phyloP scores from a whole-genome alignment of 2,329 filamentous ascomycete genomes.

The Chaetomiaceae sp. region DNA sequence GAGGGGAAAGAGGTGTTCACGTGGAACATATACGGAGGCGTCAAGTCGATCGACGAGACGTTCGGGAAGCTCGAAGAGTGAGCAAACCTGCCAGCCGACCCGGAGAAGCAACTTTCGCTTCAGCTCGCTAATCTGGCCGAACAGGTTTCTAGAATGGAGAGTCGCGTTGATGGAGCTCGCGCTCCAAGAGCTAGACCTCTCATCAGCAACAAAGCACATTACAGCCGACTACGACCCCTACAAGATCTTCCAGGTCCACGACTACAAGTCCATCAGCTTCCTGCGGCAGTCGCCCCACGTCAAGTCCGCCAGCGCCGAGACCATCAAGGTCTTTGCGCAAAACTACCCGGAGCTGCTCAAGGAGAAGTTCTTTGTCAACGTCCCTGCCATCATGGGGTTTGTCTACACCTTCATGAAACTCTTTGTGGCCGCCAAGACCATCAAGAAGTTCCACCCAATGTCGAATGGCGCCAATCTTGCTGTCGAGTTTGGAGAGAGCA shows the following conservation, averaged over 20 bases:
- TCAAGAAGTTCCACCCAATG: slow-evolving; percentile 77
- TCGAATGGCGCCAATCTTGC: slow-evolving; percentile 67
- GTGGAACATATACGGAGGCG: slow-evolving; percentile 90
- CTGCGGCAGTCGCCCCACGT: slow-evolving; percentile 73
- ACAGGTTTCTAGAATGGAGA: slow-evolving; percentile 83
- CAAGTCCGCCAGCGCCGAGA: slow-evolving; percentile 72
- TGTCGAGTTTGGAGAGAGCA: slow-evolving; percentile 47
- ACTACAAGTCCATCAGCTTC: slow-evolving; percentile 86
- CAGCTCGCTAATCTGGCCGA: too few relatives aligned
- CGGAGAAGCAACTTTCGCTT: too few relatives aligned
- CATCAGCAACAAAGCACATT: slow-evolving; percentile 64
- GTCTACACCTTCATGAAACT: slow-evolving; percentile 72
- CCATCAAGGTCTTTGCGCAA: slow-evolving; percentile 73
- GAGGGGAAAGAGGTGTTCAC: slow-evolving; percentile 64
- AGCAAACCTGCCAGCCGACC: too few relatives aligned
- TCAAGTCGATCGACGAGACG: slow-evolving; percentile 73
- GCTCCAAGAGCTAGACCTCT: slow-evolving; percentile 67
- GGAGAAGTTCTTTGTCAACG: slow-evolving; percentile 94
- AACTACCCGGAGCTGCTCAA: slow-evolving; percentile 86
- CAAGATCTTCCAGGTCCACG: slow-evolving; percentile 88
- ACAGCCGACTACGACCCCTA: slow-evolving; percentile 77
- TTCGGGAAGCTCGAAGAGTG: slow-evolving; percentile 81
- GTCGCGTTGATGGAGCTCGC: slow-evolving; percentile 87
- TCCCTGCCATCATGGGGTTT: slow-evolving; percentile 87
- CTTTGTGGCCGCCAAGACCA: slow-evolving; percentile 67